A percentile compares a stretch with the other conserved stretches of the same genome.
phyloP scores from a whole-genome alignment of 2,329 filamentous ascomycete species.

The Emmonsiellopsis sp. region DNA sequence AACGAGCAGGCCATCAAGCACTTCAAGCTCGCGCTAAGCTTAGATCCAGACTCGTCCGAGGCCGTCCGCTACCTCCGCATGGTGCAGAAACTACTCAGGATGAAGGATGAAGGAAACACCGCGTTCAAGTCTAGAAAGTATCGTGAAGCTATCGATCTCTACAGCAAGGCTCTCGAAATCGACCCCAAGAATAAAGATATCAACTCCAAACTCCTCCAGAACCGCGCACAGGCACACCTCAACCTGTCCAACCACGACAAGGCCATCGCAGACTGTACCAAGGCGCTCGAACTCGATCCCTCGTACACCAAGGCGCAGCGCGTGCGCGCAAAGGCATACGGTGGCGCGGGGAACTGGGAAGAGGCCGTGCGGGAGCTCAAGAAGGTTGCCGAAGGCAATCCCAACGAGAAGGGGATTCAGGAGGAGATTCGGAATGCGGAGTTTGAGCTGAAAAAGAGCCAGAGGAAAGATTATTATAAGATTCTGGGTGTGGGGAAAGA shows the following conservation, averaged over 20 bases:
- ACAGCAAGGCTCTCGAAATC: constrained; percentile 71
- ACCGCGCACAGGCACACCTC: constrained; percentile 76
- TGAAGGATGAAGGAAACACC: constrained; percentile 86
- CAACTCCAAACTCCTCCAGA: constrained; percentile 91
- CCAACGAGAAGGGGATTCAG: constrained; percentile 66
- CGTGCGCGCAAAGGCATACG: constrained; percentile 84
- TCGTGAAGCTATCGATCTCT: constrained; percentile 73
- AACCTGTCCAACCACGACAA: constrained; percentile 71
- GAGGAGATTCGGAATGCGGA: constrained; percentile 87
- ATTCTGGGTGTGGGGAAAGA: constrained; percentile 84
- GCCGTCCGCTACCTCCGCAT: constrained; percentile 82
- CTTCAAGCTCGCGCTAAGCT: constrained; percentile 79
- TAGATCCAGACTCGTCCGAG: constrained; percentile 84
- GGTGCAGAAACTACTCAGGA: constrained; percentile 84
- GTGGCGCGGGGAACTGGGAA: constrained; percentile 82
- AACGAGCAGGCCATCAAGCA: constrained; percentile 91
- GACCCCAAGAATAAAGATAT: constrained; percentile 84
- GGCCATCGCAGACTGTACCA: constrained; percentile 78
- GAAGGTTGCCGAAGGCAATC: constrained; percentile 71
- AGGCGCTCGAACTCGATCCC: constrained; percentile 72
- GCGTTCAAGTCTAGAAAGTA: constrained; percentile 81
- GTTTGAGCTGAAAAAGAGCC: constrained; percentile 93
- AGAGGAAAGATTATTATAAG: constrained; percentile 98
- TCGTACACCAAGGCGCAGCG: constrained; percentile 84
- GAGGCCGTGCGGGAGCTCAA: constrained; percentile 86